Evolutionary conservation across 1,284 basidiomycete species (phyloP), one percentile per base, ranked within the genome.

Genomic region (Mycosarcoma maydis): DNA sequence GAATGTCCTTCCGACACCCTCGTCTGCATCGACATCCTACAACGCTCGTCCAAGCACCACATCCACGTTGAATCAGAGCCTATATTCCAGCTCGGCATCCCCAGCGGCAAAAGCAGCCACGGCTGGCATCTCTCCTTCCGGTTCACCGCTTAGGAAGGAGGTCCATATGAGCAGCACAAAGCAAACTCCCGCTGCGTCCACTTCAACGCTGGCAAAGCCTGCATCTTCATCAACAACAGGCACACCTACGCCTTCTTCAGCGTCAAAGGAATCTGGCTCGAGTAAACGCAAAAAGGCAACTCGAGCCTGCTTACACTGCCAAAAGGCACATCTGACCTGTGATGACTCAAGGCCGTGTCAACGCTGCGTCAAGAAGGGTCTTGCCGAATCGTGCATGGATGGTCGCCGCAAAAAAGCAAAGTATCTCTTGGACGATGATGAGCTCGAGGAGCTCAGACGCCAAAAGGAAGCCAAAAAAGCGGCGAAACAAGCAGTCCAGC

Each of bases 331-430:
- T 83, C 85, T 98, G 74, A 98, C 95, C 8, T 98, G 95, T 82
- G 94, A 98, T 82, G 95, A 98, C 80, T 89, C 72, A n/a, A 90
- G 95, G 53, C 95, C 95, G 23, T 98, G 95, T 84, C 90, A 91
- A 73, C 88, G 95, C 42, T 98, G 95, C 81, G 86, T 93, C 49
- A 97, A 95, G 84, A 94, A 95, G 69, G 93, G 93, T 16, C 89
- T 95, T 75, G 90, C 89, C 6, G 88, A 89, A 57, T 90, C 89
- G 60, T 98, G 95, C 80, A 90, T 90, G 33, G 95, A 98, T 80
- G 95, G 95, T 0, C 90, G 92, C 70, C 87, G 95, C 72, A 98
- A 98, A 85, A 97, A 97, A 84, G 95, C 95, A 22, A 98, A 98
- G 82, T 98, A 98, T 83, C 87, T 81, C 40, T 67, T 81, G 10